Percentiles rank a stretch among this genome's conserved stretches.
Evolutionary conservation across 139 green algal genomes (phyloP).

Genomic region (Tetratostichococcus sp.): DNA sequence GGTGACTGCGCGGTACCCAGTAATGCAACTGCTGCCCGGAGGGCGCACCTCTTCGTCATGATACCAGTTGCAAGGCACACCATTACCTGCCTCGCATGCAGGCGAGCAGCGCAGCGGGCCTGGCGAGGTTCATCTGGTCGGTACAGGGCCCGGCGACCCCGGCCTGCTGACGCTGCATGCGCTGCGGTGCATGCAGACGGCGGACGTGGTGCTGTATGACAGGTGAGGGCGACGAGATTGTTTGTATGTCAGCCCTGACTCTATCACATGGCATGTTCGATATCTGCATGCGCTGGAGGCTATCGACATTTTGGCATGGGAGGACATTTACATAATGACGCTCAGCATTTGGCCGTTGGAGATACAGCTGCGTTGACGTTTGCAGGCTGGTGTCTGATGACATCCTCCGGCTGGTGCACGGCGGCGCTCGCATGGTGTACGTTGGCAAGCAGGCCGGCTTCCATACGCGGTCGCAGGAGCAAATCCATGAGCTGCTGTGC

Average conservation of each 20-base stretch:
- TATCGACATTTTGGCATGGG: too few species aligned
- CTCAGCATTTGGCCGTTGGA: too few species aligned
- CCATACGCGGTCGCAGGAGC: slow-evolving; percentile 88
- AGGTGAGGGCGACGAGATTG: slow-evolving; percentile 28
- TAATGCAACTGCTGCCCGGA: too few species aligned
- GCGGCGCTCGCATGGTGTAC: slow-evolving; percentile 85
- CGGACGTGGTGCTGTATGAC: slow-evolving; percentile 97
- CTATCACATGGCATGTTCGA: too few species aligned
- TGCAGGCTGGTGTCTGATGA: slow-evolving; percentile 81
- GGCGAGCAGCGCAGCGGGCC: slow-evolving; percentile 6
- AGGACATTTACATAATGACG: too few species aligned
- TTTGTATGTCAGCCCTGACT: too few species aligned
- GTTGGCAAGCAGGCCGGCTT: slow-evolving; percentile 93
- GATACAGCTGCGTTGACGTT: too few species aligned
- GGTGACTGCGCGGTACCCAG: too few species aligned
- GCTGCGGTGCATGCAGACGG: slow-evolving; percentile 83
- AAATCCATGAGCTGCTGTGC: slow-evolving; percentile 90
- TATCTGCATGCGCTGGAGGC: too few species aligned
- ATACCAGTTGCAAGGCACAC: too few species aligned
- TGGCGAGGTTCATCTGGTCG: slow-evolving; percentile 87
- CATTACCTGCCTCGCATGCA: too few species aligned
- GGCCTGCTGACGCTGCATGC: slow-evolving; percentile 88
- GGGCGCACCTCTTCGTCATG: too few species aligned
- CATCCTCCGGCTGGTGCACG: slow-evolving; percentile 78
- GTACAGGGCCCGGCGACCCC: slow-evolving; percentile 94